These are phyloP conservation scores for Phellopilus nigrolimitatus DNA, from an alignment of 1,284 basidiomycete genomes.

Conservation along the genomic window DNA sequence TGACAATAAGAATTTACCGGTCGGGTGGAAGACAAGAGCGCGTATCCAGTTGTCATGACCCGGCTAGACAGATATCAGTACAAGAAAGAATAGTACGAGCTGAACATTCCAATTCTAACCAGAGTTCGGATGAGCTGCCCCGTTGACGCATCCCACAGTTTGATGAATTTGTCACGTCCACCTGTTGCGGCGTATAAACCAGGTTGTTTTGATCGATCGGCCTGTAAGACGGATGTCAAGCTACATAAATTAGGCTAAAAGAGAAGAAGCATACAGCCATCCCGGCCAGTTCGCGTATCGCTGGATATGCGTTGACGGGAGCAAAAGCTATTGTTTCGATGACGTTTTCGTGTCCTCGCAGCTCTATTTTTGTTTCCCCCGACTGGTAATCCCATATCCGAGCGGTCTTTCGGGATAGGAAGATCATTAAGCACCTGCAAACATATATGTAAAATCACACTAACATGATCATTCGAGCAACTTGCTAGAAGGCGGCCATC, in stretches of 20 bases:
- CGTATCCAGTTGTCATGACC: constrained; percentile 73
- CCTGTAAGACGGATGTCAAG: constrained; percentile 24
- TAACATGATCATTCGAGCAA: constrained; percentile 67
- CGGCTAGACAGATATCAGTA: constrained; percentile 29
- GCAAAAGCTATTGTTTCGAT: constrained; percentile 70
- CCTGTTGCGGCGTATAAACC: constrained; percentile 61
- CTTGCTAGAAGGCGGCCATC: constrained; percentile 61
- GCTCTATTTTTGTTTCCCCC: constrained; percentile 62
- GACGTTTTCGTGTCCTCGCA: constrained; percentile 73
- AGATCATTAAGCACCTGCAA: constrained; percentile 5
- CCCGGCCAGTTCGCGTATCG: constrained; percentile 55
- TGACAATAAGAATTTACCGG: constrained; percentile 68
- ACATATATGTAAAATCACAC: constrained; percentile 23
- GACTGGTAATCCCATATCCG: constrained; percentile 57
- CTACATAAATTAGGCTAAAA: constrained; percentile 9
- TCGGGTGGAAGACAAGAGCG: constrained; percentile 64
- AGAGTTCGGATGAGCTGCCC: constrained; percentile 67
- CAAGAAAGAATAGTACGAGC: not conserved
- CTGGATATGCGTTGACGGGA: constrained; percentile 49
- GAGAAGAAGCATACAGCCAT: constrained; percentile 31
- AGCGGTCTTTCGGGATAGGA: constrained; percentile 47
- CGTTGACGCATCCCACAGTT: constrained; percentile 63
- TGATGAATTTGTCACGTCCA: constrained; percentile 68
- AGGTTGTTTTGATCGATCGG: constrained; percentile 30
- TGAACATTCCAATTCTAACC: constrained; percentile 32